These are phyloP conservation scores for Rhodotorula sp. DNA, from an alignment of 1,284 basidiomycete species.

Conservation along the genomic window DNA sequence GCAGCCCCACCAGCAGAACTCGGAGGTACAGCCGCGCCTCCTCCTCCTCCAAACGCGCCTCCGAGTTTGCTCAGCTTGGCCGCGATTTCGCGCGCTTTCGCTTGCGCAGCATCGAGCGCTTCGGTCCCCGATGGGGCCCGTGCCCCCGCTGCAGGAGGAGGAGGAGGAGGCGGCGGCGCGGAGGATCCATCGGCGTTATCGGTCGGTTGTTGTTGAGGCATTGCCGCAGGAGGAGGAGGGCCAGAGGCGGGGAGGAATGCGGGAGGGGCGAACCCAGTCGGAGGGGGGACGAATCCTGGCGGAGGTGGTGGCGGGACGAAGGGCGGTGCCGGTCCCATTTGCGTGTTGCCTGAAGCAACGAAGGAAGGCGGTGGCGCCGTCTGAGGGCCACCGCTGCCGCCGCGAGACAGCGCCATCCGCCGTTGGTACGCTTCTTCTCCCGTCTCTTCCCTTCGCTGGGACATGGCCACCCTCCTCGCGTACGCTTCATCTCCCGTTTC, in stretches of 20 bases:
- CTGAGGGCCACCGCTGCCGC: constrained; percentile 40
- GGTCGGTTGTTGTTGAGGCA: constrained; percentile 50
- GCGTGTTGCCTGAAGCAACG: not conserved
- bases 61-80: constrained; percentile 40
- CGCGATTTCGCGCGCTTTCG: constrained; percentile 44
- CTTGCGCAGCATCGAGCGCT: constrained; percentile 43
- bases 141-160: constrained; percentile 68
- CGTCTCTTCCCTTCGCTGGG: constrained; percentile 44
- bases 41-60: constrained; percentile 9
- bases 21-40: constrained; percentile 6
- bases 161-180: constrained; percentile 57
- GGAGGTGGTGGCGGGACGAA: constrained; percentile 6
- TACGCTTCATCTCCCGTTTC: constrained; percentile 68
- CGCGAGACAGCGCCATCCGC: constrained; percentile 59
- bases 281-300: constrained; percentile 6
- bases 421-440: constrained; percentile 69
- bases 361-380: constrained; percentile 5
- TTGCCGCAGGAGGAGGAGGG: constrained; percentile 46
- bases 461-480: constrained; percentile 49
- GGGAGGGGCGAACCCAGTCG: constrained; percentile 41
- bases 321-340: not conserved
- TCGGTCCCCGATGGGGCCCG: constrained; percentile 54
- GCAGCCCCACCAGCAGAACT: not conserved
- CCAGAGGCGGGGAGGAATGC: constrained; percentile 27
- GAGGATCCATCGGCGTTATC: not conserved